Conservation (phyloP, 202 grass and related monocot species). For the Bolboschoenoplectus hybrid region DNA sequence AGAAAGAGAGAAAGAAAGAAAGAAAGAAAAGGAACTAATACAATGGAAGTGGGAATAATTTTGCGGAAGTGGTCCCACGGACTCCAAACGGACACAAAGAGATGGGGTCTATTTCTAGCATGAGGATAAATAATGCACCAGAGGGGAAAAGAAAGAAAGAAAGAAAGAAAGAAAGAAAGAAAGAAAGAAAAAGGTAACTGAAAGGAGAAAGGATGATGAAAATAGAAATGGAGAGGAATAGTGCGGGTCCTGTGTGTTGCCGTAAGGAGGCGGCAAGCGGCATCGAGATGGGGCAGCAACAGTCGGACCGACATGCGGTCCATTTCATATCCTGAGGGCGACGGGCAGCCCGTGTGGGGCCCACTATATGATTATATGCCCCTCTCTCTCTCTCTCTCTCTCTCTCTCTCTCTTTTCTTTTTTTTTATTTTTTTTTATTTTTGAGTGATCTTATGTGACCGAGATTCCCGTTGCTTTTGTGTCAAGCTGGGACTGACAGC, state of each 20-base stretch:
- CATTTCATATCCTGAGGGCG: conserved; percentile 16
- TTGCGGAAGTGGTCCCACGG: conserved; percentile 29
- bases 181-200: no score
- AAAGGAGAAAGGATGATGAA: not conserved
- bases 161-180: not conserved
- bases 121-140: conserved; percentile 7
- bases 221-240: not conserved
- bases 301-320: conserved; percentile 10
- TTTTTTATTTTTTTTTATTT: not conserved
- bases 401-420: no score
- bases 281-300: conserved; percentile 26
- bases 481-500: not conserved
- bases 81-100: conserved; percentile 16
- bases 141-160: not conserved
- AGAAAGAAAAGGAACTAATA: not conserved
- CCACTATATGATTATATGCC: not conserved
- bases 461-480: not conserved
- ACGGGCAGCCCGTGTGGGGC: not conserved
- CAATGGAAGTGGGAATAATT: conserved; percentile 12
- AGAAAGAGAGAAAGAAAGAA: not conserved
- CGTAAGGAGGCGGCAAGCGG: conserved; percentile 45
- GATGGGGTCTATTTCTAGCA: not conserved
- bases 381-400: not conserved
- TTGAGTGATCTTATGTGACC: not conserved
- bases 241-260: conserved; percentile 25